phyloP scores from a whole-genome alignment of 1,284 basidiomycete genomes.

The Erythrobasidium hasegawianum region DNA sequence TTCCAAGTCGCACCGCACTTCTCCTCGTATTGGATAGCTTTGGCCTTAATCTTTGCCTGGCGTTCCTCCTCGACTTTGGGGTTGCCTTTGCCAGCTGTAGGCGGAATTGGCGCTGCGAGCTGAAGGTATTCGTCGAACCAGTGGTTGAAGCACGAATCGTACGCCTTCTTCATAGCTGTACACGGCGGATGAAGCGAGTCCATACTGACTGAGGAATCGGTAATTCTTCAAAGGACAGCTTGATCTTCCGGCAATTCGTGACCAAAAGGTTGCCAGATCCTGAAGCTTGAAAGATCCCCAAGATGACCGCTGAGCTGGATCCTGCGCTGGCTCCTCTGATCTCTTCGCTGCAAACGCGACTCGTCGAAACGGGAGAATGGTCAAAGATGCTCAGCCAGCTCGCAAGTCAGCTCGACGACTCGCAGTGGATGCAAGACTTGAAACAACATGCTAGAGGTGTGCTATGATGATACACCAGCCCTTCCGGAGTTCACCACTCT shows the following conservation, averaged over 20 bases:
- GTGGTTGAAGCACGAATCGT: slow-evolving; percentile 36
- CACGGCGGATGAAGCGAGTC: slow-evolving; percentile 33
- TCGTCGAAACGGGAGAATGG: slow-evolving; percentile 22
- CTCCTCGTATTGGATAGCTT: slow-evolving; percentile 28
- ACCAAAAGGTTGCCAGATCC: no score
- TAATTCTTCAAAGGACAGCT: background rate
- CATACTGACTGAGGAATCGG: slow-evolving; percentile 5
- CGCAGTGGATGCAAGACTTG: slow-evolving; percentile 18
- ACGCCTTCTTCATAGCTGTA: slow-evolving; percentile 33
- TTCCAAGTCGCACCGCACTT: slow-evolving; percentile 25
- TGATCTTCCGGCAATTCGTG: background rate
- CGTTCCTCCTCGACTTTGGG: slow-evolving; percentile 15
- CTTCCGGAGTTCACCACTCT: no score
- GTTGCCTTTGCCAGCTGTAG: slow-evolving; percentile 5
- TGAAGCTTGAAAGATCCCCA: background rate
- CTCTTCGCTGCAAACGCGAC: slow-evolving; percentile 13
- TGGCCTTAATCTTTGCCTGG: slow-evolving; percentile 22
- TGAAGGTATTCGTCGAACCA: slow-evolving; percentile 34
- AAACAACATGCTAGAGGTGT: slow-evolving; percentile 25
- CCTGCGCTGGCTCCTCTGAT: slow-evolving; percentile 17
- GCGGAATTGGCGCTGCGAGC: slow-evolving; percentile 20
- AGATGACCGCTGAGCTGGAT: background rate
- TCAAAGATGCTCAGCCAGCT: slow-evolving; percentile 11
- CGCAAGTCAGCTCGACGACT: slow-evolving; percentile 14
- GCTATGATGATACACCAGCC: no score